A percentile compares a stretch with the other conserved stretches of the same genome.
phyloP scores from a whole-genome alignment of 2,329 filamentous ascomycete genomes.

The Geosmithia putterillii region DNA sequence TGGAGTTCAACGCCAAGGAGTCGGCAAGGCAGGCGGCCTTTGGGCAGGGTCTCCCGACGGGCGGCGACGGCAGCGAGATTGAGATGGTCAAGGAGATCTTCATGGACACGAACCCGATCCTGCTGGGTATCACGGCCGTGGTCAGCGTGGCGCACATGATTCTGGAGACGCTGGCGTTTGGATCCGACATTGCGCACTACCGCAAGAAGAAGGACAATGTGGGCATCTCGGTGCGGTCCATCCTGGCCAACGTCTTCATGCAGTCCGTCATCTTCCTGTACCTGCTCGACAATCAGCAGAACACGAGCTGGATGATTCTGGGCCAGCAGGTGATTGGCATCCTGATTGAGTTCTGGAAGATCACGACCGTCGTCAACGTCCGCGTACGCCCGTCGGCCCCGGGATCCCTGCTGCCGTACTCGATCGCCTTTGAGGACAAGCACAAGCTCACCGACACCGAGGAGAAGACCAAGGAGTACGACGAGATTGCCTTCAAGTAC shows the following conservation, averaged over 20 bases:
- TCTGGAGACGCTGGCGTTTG: conserved; percentile 92
- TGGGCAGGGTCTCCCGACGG: conserved; percentile 58
- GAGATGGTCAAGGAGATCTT: conserved; percentile 96
- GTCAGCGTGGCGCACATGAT: conserved; percentile 87
- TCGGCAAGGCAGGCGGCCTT: conserved; percentile 66
- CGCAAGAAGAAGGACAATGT: conserved; percentile 99
- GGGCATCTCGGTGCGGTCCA: conserved; percentile 89
- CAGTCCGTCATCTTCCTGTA: conserved; percentile 93
- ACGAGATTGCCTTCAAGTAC: conserved; percentile 95
- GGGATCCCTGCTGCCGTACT: conserved; percentile 65
- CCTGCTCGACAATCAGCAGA: conserved; percentile 91
- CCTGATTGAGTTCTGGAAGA: conserved; percentile 70
- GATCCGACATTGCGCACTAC: conserved; percentile 95
- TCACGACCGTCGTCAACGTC: conserved; percentile 90
- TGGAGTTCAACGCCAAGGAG: conserved; percentile 82
- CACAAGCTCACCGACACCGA: conserved; percentile 91
- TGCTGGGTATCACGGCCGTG: conserved; percentile 71
- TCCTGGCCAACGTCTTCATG: conserved; percentile 97
- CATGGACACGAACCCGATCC: conserved; percentile 84
- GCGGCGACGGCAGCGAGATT: conserved; percentile 83
- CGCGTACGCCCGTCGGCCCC: conserved; percentile 58
- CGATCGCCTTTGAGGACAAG: conserved; percentile 86
- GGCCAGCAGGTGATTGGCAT: conserved; percentile 81
- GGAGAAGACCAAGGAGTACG: conserved; percentile 96
- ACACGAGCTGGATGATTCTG: conserved; percentile 98